Base-by-base conservation (phyloP, 345 rosid species). In the Nephelium lappaceum region DNA sequence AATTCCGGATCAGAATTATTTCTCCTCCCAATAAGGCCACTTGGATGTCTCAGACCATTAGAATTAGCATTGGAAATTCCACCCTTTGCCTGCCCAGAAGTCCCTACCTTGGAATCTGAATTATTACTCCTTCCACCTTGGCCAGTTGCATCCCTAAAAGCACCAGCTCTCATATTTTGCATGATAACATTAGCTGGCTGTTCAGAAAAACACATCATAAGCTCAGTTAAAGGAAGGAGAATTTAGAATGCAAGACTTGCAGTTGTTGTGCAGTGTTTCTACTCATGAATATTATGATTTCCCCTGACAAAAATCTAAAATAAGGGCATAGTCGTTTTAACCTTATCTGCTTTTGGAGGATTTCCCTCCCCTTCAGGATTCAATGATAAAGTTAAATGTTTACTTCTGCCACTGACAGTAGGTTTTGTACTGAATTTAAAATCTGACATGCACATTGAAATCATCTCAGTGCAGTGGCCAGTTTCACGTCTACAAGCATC, bases 121-220 rank as follows among this genome's bases (percentile, higher is more conserved):
- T 27, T 51, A 51, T 45, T 25, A 6, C 51, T 39, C 53, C 71
- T 41, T n/a, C 12, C 5, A 18, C 39, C 19, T 45, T 18, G 25
- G 24, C 21, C 60, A 25, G 71, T 66, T 23, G 62, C 69, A 47
- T 77, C 25, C n/a, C 63, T 67, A 18, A 64, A 68, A 67, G 78
- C 77, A 71, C 62, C 68, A 11, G 69, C 75, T 62, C 31, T 49
- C n/a, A 65, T 49, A 61, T 31, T 74, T 63, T 63, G 73, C 27
- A 74, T 27, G 43, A 79, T 18, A 83, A 76, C 60, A 69, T 60
- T 79, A 51, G 80, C 63, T 76, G 72, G 82, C 86, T 85, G 85
- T 78, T 51, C 38, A 77, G 78, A 87, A 39, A 73, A 78, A 69
- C 75, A 47, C 67, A 67, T 45, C 63, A 75, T 45, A 62, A 77